A percentile compares a stretch with the other conserved stretches of the same genome.
Evolutionary conservation across 179 eudicot species (phyloP).

Genomic region (Vitellaria paradoxa): DNA sequence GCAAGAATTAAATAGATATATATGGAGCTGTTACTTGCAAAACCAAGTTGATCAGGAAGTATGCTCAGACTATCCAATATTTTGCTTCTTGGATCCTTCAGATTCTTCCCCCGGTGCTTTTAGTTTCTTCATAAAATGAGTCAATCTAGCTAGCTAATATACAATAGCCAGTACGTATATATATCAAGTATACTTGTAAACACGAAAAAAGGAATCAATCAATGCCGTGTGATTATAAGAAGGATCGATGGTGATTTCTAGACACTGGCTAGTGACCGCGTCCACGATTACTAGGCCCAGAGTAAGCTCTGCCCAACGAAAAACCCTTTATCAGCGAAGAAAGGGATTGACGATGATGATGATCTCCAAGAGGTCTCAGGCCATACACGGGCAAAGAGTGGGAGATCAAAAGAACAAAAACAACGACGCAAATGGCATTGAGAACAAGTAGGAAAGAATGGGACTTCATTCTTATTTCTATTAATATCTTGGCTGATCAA

Average conservation of each 20-base stretch:
- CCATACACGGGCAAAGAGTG: constrained; percentile 27
- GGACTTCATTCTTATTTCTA: background rate
- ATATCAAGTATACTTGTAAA: too few species aligned
- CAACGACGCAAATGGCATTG: constrained; percentile 14
- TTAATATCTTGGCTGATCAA: background rate
- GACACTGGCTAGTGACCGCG: constrained; percentile 32
- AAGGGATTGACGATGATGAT: constrained; percentile 4
- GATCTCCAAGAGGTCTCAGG: constrained; percentile 32
- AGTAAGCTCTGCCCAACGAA: constrained; percentile 27
- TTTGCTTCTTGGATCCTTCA: too few species aligned
- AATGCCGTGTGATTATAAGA: background rate
- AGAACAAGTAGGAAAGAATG: background rate
- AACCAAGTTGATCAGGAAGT: too few species aligned
- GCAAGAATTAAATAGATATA: too few species aligned
- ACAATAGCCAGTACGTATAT: too few species aligned
- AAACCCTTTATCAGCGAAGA: background rate
- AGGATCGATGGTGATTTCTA: background rate
- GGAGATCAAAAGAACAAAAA: constrained; percentile 27
- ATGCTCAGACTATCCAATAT: too few species aligned
- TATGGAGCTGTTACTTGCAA: too few species aligned
- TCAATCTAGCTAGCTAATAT: too few species aligned
- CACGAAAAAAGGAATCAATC: too few species aligned
- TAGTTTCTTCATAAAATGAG: too few species aligned
- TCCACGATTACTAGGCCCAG: constrained; percentile 42
- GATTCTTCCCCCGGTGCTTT: too few species aligned